Evolutionary conservation across 495 filamentous ascomycete species (phyloP), one percentile per base, ranked within the genome.

Genomic region (Saxophila tyrrhenica): DNA sequence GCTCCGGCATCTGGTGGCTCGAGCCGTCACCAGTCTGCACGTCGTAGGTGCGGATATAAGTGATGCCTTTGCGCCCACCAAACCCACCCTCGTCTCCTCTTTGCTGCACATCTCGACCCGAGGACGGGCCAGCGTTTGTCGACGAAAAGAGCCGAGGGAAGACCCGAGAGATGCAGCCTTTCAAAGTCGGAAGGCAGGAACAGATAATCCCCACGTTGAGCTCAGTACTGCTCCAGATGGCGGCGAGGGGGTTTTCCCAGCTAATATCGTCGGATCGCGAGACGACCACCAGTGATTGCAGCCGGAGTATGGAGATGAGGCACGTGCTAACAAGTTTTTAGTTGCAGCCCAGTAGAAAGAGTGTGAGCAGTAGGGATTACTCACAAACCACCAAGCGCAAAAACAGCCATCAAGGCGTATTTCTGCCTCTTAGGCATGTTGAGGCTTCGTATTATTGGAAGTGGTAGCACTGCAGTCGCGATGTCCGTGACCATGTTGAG

Each of bases 401-500:
- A 69, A 9, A 69, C 49, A 17, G 25, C 20, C 45, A 62, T 56
- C 11, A 69, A 51, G 15, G 55, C 56, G 22, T 52, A 48, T 55
- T 69, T 69, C 23, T 62, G 63, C 22, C 49, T 48, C n/a, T 25
- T 25, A 10, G 54, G 44, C 5, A 65, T 51, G n/a, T 64, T 60
- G 15, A 69, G 50, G 7, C 47, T 29, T 22, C 39, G 16, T 15
- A 69, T 41, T 2, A 60, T 54, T 2, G 59, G 60, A 35, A 69
- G 56, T 0, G 66, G 66, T 10, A 69, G 61, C 11, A 66, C 52
- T 29, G 77, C 71, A 39, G 78, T 63, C 29, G 70, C 64, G 24
- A 77, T 49, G 56, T 80, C 77, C 35, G 70, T 74, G 17, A 72
- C 45, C 45, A 80, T 75, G 62, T 78, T 79, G 29, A 75, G 68